Percentiles rank a stretch among this genome's conserved stretches.
Evolutionary conservation across 352 stramenopile genomes (phyloP).

Genomic region (Pythium diclinum): DNA sequence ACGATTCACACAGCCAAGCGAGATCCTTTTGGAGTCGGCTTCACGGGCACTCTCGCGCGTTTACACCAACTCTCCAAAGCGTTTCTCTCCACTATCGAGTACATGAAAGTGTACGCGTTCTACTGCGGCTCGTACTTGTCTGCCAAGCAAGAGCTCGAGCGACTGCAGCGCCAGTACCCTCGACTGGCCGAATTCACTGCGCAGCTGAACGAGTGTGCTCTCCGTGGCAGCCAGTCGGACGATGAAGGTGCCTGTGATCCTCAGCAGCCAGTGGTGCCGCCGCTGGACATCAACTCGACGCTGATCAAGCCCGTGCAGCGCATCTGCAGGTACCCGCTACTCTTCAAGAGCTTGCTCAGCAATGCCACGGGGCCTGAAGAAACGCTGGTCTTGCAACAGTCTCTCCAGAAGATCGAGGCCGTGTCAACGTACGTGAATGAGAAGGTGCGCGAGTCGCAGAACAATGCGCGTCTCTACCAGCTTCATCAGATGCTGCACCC

Average conservation of each 20-base stretch:
- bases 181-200: slow-evolving; percentile 26
- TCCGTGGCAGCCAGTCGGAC: slow-evolving; percentile 13
- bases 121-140: slow-evolving; percentile 54
- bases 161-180: slow-evolving; percentile 30
- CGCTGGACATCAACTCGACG: slow-evolving; percentile 47
- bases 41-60: slow-evolving; percentile 22
- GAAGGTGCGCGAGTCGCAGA: slow-evolving; percentile 55
- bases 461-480: slow-evolving; percentile 50
- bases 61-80: slow-evolving; percentile 27
- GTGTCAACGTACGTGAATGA: slow-evolving; percentile 63
- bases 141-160: slow-evolving; percentile 48
- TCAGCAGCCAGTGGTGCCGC: background rate
- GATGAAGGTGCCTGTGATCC: background rate
- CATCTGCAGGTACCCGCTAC: slow-evolving; percentile 64
- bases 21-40: slow-evolving; percentile 23
- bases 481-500: slow-evolving; percentile 43
- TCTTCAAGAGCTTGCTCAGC: slow-evolving; percentile 47
- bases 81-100: slow-evolving; percentile 48
- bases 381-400: slow-evolving; percentile 30
- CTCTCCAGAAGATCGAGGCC: slow-evolving; percentile 42
- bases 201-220: slow-evolving; percentile 24
- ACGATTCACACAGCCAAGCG: background rate
- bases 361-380: slow-evolving; percentile 36
- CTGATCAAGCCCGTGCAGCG: slow-evolving; percentile 75
- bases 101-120: slow-evolving; percentile 71